Evolutionary conservation across 2,329 filamentous ascomycete species (phyloP).

Genomic region (Ceratocystis lukuohia): DNA sequence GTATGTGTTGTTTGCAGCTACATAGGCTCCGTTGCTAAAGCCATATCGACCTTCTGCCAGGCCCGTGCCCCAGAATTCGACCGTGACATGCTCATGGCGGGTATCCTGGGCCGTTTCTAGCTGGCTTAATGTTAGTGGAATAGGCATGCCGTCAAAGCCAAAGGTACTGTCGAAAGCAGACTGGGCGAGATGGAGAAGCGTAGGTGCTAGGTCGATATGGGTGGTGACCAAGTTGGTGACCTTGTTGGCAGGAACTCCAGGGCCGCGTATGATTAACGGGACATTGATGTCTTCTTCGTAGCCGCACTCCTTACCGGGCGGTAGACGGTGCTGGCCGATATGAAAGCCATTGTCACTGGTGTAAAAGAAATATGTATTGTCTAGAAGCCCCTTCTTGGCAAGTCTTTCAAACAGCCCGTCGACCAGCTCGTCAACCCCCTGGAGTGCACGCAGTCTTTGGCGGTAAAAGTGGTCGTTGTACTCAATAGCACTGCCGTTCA

Average conservation of each 20-base stretch:
- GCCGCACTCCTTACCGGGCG: slow-evolving; percentile 38
- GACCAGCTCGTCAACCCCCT: slow-evolving; percentile 35
- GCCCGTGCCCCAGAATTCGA: slow-evolving; percentile 40
- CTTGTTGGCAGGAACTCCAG: slow-evolving; percentile 30
- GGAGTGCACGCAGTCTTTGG: slow-evolving; percentile 31
- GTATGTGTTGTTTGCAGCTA: slow-evolving; percentile 36
- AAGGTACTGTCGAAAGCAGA: slow-evolving; percentile 33
- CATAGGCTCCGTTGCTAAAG: not conserved
- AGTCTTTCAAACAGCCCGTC: slow-evolving; percentile 28
- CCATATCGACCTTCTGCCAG: slow-evolving; percentile 25
- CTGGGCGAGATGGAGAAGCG: slow-evolving; percentile 33
- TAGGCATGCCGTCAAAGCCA: slow-evolving; percentile 41
- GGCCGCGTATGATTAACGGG: slow-evolving; percentile 37
- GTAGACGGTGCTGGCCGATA: slow-evolving; percentile 39
- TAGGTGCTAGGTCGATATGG: slow-evolving; percentile 43
- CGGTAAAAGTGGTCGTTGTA: slow-evolving; percentile 32
- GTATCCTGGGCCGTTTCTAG: slow-evolving; percentile 20
- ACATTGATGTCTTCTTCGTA: slow-evolving; percentile 41
- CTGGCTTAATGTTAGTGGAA: slow-evolving; percentile 27
- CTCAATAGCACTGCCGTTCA: slow-evolving; percentile 25
- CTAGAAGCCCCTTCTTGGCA: slow-evolving; percentile 25
- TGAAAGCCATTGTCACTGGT: slow-evolving; percentile 42
- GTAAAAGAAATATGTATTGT: slow-evolving; percentile 39
- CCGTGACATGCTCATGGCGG: slow-evolving; percentile 36
- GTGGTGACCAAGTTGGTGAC: slow-evolving; percentile 31